Evolutionary conservation across 192 early-diverging fungal species (phyloP).

Genomic region (Neocallimastix lanati): DNA sequence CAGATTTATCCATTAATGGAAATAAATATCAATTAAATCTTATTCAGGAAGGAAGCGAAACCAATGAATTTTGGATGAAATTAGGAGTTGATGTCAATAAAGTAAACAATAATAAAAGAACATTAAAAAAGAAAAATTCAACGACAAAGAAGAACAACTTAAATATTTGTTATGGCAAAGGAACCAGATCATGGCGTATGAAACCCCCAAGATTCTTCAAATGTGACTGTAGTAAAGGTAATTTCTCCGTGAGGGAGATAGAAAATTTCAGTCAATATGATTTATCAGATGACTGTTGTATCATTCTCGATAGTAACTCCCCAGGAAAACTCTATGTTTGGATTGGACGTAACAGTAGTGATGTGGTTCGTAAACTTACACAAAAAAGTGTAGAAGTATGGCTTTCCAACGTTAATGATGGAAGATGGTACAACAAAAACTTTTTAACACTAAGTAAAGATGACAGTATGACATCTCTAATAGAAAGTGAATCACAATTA

Average conservation of each 20-base stretch:
- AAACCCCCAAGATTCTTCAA: slow-evolving; percentile 17
- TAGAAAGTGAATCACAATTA: too few species aligned
- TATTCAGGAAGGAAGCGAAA: background rate
- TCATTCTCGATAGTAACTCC: slow-evolving; percentile 28
- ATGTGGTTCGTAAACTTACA: slow-evolving; percentile 26
- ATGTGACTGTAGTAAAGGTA: slow-evolving; percentile 20
- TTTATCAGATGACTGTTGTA: slow-evolving; percentile 13
- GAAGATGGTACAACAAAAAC: background rate
- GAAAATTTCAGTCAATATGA: slow-evolving; percentile 16
- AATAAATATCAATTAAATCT: background rate
- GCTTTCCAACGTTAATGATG: slow-evolving; percentile 22
- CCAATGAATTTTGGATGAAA: background rate
- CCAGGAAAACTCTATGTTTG: slow-evolving; percentile 21
- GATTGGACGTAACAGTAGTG: slow-evolving; percentile 17
- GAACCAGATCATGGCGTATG: background rate
- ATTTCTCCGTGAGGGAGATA: slow-evolving; percentile 21
- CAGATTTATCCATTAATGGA: background rate
- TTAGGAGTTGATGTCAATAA: too few species aligned
- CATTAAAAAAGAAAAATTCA: background rate
- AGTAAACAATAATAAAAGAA: background rate
- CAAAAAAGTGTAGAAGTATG: slow-evolving; percentile 30
- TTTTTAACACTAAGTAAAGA: background rate
- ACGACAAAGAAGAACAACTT: background rate
- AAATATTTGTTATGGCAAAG: background rate
- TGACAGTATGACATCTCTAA: too few species aligned